A percentile compares a stretch with the other conserved stretches of the same genome.
Conservation (phyloP, 192 early-diverging fungal species). For the Powellomyces hirtus region DNA sequence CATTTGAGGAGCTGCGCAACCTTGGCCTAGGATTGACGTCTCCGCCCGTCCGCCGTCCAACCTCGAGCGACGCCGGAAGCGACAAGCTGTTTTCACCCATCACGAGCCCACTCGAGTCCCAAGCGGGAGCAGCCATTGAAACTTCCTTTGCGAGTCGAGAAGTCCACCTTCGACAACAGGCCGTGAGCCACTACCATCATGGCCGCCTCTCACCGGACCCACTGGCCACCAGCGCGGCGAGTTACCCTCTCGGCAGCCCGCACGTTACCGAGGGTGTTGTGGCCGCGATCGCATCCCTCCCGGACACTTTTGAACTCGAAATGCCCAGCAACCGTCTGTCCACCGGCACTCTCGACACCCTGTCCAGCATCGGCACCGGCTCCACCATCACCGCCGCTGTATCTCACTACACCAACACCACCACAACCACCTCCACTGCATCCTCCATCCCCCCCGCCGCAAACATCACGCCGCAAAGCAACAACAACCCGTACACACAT, state of each 20-base stretch:
- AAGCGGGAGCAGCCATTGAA: background rate
- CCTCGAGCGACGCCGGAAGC: background rate
- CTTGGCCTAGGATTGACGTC: background rate
- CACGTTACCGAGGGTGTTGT: background rate
- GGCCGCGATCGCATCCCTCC: background rate
- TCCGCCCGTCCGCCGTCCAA: background rate
- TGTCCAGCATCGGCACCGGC: background rate
- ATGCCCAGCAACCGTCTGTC: background rate
- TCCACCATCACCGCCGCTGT: background rate
- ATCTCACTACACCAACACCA: no score
- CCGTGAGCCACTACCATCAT: background rate
- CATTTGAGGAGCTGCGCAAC: slow-evolving; percentile 7
- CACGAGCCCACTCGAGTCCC: background rate
- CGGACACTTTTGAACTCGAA: slow-evolving; percentile 2
- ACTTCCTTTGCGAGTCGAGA: no score
- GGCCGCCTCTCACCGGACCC: no score
- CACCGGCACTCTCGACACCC: background rate
- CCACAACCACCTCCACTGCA: background rate
- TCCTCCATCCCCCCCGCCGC: background rate
- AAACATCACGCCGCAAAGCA: background rate
- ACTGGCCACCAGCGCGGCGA: background rate
- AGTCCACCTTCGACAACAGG: no score
- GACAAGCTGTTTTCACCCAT: background rate
- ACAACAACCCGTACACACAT: background rate
- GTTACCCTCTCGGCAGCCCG: background rate